phyloP scores from a whole-genome alignment of 2,329 filamentous ascomycete genomes.

The Penicillium corylophilum region DNA sequence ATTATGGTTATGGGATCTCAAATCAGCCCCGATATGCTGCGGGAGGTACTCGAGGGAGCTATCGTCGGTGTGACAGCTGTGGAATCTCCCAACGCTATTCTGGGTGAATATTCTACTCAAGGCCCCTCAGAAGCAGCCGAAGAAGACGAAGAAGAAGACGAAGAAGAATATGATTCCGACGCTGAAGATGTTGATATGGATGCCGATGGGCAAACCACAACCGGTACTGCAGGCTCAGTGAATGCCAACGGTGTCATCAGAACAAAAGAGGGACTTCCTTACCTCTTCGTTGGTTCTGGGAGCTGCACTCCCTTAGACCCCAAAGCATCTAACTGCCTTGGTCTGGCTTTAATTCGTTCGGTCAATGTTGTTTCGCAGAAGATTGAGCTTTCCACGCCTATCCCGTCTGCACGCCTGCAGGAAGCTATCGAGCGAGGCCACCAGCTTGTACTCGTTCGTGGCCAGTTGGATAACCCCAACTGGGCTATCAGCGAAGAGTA shows the following conservation, averaged over 20 bases:
- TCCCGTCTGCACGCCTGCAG: conserved; percentile 32
- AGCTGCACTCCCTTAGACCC: conserved; percentile 50
- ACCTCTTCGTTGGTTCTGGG: conserved; percentile 46
- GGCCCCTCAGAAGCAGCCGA: conserved; percentile 3
- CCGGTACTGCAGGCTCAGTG: not conserved
- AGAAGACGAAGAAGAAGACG: not conserved
- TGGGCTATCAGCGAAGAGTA: conserved; percentile 48
- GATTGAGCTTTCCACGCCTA: conserved; percentile 52
- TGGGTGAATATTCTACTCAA: conserved; percentile 6
- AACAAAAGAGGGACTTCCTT: conserved; percentile 51
- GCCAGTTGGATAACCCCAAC: conserved; percentile 45
- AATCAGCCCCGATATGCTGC: conserved; percentile 48
- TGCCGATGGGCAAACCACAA: conserved; percentile 5
- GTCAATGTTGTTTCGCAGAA: conserved; percentile 41
- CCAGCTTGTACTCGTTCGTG: conserved; percentile 50
- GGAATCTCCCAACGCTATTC: conserved; percentile 40
- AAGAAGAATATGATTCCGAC: conserved; percentile 6
- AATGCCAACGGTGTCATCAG: conserved; percentile 34
- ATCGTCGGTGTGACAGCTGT: conserved; percentile 55
- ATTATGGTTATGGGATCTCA: conserved; percentile 54
- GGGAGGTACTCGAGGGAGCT: conserved; percentile 54
- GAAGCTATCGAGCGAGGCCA: conserved; percentile 35
- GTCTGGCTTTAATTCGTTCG: conserved; percentile 49
- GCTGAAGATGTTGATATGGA: conserved; percentile 22
- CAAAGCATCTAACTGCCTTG: conserved; percentile 47